phyloP scores from a whole-genome alignment of 768 basidiomycete species.

The Tylopilus cervinicoccineus region DNA sequence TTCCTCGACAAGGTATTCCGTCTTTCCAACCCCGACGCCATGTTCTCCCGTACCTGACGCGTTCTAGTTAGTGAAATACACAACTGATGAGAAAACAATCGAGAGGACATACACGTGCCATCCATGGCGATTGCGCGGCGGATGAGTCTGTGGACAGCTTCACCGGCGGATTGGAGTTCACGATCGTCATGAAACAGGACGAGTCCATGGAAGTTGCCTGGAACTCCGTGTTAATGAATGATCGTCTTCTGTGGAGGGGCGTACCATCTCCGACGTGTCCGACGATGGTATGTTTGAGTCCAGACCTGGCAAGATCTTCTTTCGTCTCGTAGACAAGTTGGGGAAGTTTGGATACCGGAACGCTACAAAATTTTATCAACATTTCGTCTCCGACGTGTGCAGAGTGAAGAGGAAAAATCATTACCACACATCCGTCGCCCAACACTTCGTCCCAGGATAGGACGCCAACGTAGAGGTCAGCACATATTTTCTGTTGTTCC shows the following conservation, averaged over 20 bases:
- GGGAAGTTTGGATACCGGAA: slow-evolving; percentile 67
- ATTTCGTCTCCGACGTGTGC: background rate
- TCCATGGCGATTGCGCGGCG: slow-evolving; percentile 69
- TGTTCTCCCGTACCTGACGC: slow-evolving; percentile 76
- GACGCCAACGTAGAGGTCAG: slow-evolving; percentile 66
- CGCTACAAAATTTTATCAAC: slow-evolving; percentile 33
- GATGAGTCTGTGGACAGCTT: slow-evolving; percentile 67
- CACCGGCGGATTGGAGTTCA: slow-evolving; percentile 50
- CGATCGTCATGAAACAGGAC: slow-evolving; percentile 56
- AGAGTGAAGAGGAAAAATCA: slow-evolving; percentile 2
- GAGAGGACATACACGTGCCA: slow-evolving; percentile 59
- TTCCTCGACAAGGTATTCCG: slow-evolving; percentile 77
- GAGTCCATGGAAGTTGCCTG: slow-evolving; percentile 47
- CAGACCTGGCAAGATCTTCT: slow-evolving; percentile 60
- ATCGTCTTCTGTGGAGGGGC: slow-evolving; percentile 26
- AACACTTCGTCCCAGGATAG: slow-evolving; percentile 60
- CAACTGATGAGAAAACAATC: background rate
- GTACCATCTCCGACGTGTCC: slow-evolving; percentile 79
- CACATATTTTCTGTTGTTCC: slow-evolving; percentile 85
- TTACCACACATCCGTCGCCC: slow-evolving; percentile 92
- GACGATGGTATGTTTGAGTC: slow-evolving; percentile 65
- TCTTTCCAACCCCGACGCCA: slow-evolving; percentile 85
- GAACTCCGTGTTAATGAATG: background rate
- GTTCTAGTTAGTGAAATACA: background rate
- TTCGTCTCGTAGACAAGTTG: slow-evolving; percentile 75